phyloP scores from a whole-genome alignment of 257 asterid species.

The Ballota nigra region DNA sequence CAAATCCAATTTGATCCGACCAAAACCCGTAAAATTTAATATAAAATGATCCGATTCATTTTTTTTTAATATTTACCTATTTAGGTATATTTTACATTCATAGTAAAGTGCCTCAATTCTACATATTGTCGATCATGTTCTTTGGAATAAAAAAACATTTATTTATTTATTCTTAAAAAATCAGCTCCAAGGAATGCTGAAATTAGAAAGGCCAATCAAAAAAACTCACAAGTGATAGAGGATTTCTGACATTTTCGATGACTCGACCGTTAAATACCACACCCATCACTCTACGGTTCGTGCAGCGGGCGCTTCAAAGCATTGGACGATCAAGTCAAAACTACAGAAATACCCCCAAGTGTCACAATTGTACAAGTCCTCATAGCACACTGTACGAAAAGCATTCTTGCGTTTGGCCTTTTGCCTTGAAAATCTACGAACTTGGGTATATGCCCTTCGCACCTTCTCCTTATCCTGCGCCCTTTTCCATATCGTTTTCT shows the following conservation, averaged over 20 bases:
- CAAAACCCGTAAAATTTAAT: too few relatives aligned
- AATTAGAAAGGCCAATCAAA: slow-evolving; percentile 49
- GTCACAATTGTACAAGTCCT: slow-evolving; percentile 2
- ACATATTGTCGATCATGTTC: too few relatives aligned
- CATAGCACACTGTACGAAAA: slow-evolving; percentile 8
- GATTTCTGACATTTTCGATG: slow-evolving; percentile 17
- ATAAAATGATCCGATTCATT: too few relatives aligned
- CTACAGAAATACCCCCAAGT: not conserved
- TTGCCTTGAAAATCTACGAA: not conserved
- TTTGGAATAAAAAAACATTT: too few relatives aligned
- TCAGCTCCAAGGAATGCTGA: not conserved
- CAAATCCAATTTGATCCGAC: too few relatives aligned
- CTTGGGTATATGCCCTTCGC: slow-evolving; percentile 57
- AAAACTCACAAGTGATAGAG: slow-evolving; percentile 24
- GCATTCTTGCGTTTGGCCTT: not conserved
- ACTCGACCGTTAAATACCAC: slow-evolving; percentile 6
- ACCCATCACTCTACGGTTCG: slow-evolving; percentile 8
- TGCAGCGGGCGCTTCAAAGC: slow-evolving; percentile 9
- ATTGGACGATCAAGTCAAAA: not conserved
- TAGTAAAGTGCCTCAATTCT: too few relatives aligned
- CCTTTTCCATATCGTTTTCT: slow-evolving; percentile 16
- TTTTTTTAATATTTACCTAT: too few relatives aligned
- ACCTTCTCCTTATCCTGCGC: slow-evolving; percentile 51
- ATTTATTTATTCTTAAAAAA: not conserved
- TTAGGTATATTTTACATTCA: too few relatives aligned